Percentiles rank a stretch among this genome's conserved stretches.
Conservation (phyloP, 1,284 basidiomycete species). For the Cutaneotrichosporon arboriforme region DNA sequence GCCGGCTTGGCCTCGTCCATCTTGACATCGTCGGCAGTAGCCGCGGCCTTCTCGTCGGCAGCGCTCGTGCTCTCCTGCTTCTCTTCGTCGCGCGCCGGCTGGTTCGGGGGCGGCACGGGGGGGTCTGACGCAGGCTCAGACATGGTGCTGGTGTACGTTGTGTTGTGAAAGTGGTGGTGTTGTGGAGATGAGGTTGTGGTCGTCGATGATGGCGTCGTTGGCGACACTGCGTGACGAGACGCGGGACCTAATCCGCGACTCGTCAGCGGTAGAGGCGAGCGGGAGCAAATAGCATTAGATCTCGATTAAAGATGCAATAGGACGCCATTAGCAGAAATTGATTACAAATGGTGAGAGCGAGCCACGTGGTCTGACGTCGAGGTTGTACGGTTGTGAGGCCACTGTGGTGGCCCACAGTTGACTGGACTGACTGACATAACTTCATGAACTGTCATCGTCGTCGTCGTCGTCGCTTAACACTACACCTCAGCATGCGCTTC, state of each 20-base stretch:
- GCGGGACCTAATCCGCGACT: conserved; percentile 18
- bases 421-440: not conserved
- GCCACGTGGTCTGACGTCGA: conserved; percentile 14
- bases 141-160: conserved; percentile 7
- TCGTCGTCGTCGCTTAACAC: not conserved
- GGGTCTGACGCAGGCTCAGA: conserved; percentile 18
- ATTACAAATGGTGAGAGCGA: not conserved
- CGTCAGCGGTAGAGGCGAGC: conserved; percentile 13
- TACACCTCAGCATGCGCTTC: conserved; percentile 33
- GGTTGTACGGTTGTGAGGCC: not conserved
- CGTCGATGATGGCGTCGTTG: conserved; percentile 4
- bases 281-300: too few relatives aligned
- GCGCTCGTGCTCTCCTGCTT: conserved; percentile 13
- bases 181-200: not conserved
- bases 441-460: too few relatives aligned
- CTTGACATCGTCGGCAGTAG: conserved; percentile 15
- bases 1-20: conserved; percentile 21
- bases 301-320: not conserved
- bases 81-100: not conserved
- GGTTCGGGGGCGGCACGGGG: conserved; percentile 15
- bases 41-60: conserved; percentile 10
- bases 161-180: not conserved
- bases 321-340: not conserved
- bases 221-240: not conserved
- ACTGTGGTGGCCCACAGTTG: not conserved